These are phyloP conservation scores for Coelastrella sp. DNA, from an alignment of 139 green algal species.

Conservation along the genomic window DNA sequence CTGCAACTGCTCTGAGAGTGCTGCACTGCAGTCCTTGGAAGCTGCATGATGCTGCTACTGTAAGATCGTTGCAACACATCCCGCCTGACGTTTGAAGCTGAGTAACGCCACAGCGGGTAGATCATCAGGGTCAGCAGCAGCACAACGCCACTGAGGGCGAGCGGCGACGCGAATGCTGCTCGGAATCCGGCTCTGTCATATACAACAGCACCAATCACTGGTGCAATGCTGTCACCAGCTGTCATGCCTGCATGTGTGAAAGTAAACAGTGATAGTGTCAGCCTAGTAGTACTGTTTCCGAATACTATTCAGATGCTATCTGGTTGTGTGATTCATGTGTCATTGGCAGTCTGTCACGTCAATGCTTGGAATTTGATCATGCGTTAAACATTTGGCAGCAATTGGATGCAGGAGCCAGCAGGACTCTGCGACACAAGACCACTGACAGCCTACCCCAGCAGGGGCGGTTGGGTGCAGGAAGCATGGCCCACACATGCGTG, in stretches of 20 bases:
- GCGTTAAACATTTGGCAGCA: too few relatives aligned
- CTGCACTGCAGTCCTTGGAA: background rate
- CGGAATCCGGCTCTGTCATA: background rate
- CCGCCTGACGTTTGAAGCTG: background rate
- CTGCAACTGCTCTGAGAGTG: too few relatives aligned
- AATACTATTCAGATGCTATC: background rate
- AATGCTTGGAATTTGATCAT: too few relatives aligned
- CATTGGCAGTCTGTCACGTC: too few relatives aligned
- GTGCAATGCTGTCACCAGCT: constrained; percentile 22
- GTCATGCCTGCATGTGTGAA: background rate
- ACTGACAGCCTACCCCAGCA: too few relatives aligned
- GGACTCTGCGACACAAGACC: too few relatives aligned
- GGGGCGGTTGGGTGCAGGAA: too few relatives aligned
- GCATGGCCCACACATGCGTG: too few relatives aligned
- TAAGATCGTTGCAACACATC: background rate
- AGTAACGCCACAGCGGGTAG: background rate
- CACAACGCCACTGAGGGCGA: background rate
- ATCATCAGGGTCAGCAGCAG: constrained; percentile 6
- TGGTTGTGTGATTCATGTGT: background rate
- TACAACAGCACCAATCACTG: constrained; percentile 1
- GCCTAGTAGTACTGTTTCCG: background rate
- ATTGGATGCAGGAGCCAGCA: too few relatives aligned
- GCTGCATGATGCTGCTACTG: background rate
- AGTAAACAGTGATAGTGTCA: background rate
- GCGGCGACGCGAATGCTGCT: background rate